phyloP scores from a whole-genome alignment of 2,329 filamentous ascomycete species.

The Fonsecaea nubica region DNA sequence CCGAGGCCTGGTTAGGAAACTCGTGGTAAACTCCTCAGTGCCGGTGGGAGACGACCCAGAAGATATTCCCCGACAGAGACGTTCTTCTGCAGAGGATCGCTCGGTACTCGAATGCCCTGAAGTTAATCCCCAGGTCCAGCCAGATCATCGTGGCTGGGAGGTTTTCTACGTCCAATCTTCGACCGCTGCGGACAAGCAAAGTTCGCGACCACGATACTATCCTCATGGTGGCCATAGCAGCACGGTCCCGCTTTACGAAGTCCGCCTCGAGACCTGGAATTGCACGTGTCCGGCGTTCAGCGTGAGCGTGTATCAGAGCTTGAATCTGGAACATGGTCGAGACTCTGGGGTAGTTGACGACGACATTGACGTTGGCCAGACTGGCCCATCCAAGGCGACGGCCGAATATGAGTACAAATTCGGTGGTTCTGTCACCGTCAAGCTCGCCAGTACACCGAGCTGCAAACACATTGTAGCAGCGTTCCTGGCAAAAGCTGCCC shows the following conservation, averaged over 20 bases:
- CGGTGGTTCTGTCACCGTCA: slow-evolving; percentile 46
- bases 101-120: not conserved
- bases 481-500: slow-evolving; percentile 72
- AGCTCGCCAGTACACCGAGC: slow-evolving; percentile 56
- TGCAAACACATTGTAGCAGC: slow-evolving; percentile 94
- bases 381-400: slow-evolving; percentile 6
- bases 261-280: slow-evolving; percentile 79
- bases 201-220: not conserved
- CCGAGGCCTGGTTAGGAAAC: slow-evolving; percentile 70
- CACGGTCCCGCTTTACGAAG: slow-evolving; percentile 64
- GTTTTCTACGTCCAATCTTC: slow-evolving; percentile 72
- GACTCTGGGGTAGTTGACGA: not conserved
- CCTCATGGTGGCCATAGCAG: slow-evolving; percentile 17
- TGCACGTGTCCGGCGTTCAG: slow-evolving; percentile 88
- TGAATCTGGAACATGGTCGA: not conserved
- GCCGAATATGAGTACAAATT: slow-evolving; percentile 43
- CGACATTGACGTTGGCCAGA: slow-evolving; percentile 28
- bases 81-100: not conserved
- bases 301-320: slow-evolving; percentile 69
- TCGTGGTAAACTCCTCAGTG: slow-evolving; percentile 42
- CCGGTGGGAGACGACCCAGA: slow-evolving; percentile 1
- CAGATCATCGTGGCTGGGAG: slow-evolving; percentile 23
- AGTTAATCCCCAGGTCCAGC: not conserved
- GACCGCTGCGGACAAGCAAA: slow-evolving; percentile 42
- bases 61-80: not conserved